These are phyloP conservation scores for Populus alba DNA, from an alignment of 345 rosid species.

Conservation along the genomic window DNA sequence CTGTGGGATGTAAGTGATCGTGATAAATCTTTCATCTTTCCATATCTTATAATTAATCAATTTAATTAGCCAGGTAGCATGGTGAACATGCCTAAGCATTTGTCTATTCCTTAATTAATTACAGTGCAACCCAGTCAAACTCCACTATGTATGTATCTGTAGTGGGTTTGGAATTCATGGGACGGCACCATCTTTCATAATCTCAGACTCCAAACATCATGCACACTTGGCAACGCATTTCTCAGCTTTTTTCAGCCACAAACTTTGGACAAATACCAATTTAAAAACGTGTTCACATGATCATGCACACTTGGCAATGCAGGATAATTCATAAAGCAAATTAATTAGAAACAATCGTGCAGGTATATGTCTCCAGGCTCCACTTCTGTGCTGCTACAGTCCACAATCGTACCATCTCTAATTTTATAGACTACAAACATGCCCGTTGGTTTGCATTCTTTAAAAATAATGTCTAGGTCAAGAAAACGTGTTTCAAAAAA, in stretches of 20 bases:
- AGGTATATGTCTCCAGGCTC: neutral
- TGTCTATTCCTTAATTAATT: neutral
- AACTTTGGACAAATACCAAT: neutral
- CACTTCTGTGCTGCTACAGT: constrained; percentile 13
- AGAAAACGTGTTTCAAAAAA: too few species aligned
- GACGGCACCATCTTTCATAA: constrained; percentile 20
- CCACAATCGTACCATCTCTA: constrained; percentile 14
- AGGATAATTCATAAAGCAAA: neutral
- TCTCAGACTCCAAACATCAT: neutral
- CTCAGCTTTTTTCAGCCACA: constrained; percentile 19
- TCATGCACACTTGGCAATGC: neutral
- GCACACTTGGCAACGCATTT: neutral
- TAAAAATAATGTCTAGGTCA: too few species aligned
- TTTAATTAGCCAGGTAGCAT: neutral
- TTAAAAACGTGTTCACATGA: neutral
- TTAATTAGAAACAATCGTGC: too few species aligned
- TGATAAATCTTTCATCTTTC: too few species aligned
- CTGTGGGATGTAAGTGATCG: too few species aligned
- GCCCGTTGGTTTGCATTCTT: too few species aligned
- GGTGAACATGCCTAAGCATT: neutral
- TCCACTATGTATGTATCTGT: constrained; percentile 6
- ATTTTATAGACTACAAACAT: neutral
- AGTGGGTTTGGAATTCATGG: neutral
- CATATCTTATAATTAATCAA: too few species aligned
- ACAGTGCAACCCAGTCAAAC: constrained; percentile 6